Conservation (phyloP, 257 asterid genomes). For the Solanum lycopersicoides region DNA sequence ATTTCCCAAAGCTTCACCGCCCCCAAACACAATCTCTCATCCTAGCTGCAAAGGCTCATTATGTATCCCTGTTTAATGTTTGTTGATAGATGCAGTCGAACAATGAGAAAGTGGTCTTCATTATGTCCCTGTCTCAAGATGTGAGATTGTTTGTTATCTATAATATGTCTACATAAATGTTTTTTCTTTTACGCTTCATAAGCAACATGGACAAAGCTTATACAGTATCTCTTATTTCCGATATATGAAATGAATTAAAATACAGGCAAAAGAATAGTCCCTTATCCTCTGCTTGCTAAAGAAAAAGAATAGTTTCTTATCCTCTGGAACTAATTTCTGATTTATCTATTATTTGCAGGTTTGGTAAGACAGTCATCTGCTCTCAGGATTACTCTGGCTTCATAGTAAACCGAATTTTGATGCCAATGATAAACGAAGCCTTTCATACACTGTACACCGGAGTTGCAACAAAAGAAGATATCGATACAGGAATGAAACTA, state of each 20-base stretch:
- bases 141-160: neutral
- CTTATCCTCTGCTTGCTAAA: neutral
- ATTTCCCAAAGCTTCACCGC: neutral
- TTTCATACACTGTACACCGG: conserved; percentile 65
- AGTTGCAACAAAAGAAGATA: conserved; percentile 87
- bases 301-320: neutral
- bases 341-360: conserved; percentile 32
- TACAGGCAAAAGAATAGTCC: neutral
- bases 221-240: neutral
- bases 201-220: neutral
- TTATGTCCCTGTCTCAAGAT: neutral
- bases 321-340: neutral
- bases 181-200: neutral
- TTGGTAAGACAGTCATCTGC: conserved; percentile 67
- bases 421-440: conserved; percentile 96
- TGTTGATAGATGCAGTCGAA: neutral
- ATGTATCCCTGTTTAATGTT: neutral
- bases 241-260: neutral
- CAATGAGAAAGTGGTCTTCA: no score
- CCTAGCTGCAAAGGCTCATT: neutral
- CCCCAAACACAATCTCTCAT: neutral
- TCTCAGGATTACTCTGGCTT: conserved; percentile 86
- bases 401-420: conserved; percentile 73
- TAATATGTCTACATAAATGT: neutral
- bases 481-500: conserved; percentile 85